Conservation (phyloP, 116 monocot genomes). For the Papilionanthe hybrid region DNA sequence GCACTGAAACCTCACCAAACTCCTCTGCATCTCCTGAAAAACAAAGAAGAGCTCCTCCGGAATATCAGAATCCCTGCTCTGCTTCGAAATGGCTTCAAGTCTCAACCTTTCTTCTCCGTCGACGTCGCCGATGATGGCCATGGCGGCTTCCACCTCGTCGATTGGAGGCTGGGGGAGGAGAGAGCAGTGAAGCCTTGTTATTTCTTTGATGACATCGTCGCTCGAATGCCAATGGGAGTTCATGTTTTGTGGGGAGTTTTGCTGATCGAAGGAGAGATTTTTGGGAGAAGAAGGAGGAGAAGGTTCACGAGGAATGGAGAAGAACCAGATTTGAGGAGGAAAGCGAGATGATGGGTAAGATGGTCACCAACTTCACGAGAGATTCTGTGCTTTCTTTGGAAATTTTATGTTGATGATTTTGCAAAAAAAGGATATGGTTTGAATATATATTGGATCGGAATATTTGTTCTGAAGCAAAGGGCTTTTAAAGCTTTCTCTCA, state of each 20-base stretch:
- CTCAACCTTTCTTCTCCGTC: constrained; percentile 32
- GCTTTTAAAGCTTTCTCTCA: too few species aligned
- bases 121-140: constrained; percentile 21
- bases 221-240: constrained; percentile 16
- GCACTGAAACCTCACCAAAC: constrained; percentile 23
- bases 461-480: too few species aligned
- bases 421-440: background rate
- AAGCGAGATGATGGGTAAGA: background rate
- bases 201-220: constrained; percentile 33
- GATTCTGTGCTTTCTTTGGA: background rate
- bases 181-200: constrained; percentile 33
- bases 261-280: background rate
- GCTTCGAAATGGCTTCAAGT: constrained; percentile 22
- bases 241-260: constrained; percentile 6
- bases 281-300: background rate
- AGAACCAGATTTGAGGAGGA: background rate
- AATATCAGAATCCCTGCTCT: constrained; percentile 18
- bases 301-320: background rate
- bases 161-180: constrained; percentile 33
- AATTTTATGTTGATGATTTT: background rate
- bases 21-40: constrained; percentile 45
- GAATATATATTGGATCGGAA: too few species aligned
- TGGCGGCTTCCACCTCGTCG: constrained; percentile 43
- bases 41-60: constrained; percentile 49
- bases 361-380: constrained; percentile 5